Base-by-base conservation (phyloP, 2,329 filamentous ascomycete species). In the Fusarium sp. region DNA sequence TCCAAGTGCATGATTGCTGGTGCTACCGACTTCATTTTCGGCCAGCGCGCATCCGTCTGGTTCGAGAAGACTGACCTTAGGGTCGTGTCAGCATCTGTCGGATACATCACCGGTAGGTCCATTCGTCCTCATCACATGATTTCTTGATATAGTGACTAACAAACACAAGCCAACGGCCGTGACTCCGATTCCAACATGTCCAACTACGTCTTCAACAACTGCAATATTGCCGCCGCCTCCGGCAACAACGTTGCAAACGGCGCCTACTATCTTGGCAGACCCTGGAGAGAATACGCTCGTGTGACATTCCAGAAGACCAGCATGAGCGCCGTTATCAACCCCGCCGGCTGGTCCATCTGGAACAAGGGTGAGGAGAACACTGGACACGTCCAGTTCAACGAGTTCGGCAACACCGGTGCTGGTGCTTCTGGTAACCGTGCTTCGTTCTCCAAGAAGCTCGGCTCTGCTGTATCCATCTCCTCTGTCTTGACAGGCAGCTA, bases 311-410 rank as follows among this genome's bases (percentile, higher is more conserved):
- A 86, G 69, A 72, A 81, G 51, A 85, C 84, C 0, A 74, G 74
- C 33, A 79, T 91, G 77, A 81, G 80, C 10, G 77, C 79, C 26
- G 86, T 90, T 20, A 83, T 91, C 71, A 89, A 90, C 70, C 62
- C 80, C 3, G 83, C 83, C 0, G 89, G 89, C 0, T 91, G 89
- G 88, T 75, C 71, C 3, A 73, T 80, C 30, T 91, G 89, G 89
- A 83, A 82, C 59, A 77, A 69, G 3, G 80, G 79, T 4, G 79
- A 83, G 42, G 74, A 80, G n/a, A 80, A 82, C 36, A 88, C 85
- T 2, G 80, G 79, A 34, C 78, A 86, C 42, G 84, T 90, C 2
- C 76, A 80, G 28, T 90, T 86, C 65, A 85, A 78, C 11, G 89
- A 91, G 80, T 90, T 85, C 72, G 77, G 70, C 20, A 91, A 91